Conservation (phyloP, 2,329 filamentous ascomycete species). For the Diaporthe velutina region DNA sequence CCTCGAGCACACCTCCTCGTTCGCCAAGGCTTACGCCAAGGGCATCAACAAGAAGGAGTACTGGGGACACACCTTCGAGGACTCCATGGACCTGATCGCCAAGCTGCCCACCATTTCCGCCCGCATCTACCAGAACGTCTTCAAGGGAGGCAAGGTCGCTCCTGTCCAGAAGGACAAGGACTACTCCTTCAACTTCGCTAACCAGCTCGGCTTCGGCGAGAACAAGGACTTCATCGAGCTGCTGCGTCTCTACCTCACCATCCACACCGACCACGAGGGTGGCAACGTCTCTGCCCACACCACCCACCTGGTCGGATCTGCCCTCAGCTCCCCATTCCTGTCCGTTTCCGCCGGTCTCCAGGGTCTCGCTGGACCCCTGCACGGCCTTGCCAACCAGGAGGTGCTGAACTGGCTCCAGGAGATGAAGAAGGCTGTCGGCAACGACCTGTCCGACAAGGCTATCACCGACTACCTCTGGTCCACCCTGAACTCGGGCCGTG, state of each 20-base stretch:
- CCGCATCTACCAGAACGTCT: slow-evolving; percentile 99
- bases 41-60: slow-evolving; percentile 99
- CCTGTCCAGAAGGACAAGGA: slow-evolving; percentile 98
- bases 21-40: slow-evolving; percentile 98
- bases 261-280: slow-evolving; percentile 99
- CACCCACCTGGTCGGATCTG: slow-evolving; percentile 96
- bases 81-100: slow-evolving; percentile 99
- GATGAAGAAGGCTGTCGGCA: slow-evolving; percentile 96
- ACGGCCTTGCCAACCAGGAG: slow-evolving; percentile 99
- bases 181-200: slow-evolving; percentile 99
- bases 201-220: slow-evolving; percentile 96
- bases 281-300: slow-evolving; percentile 99
- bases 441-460: slow-evolving; percentile 94
- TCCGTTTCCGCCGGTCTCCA: slow-evolving; percentile 97
- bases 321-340: slow-evolving; percentile 97
- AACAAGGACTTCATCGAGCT: slow-evolving; percentile 98
- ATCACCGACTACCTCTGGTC: slow-evolving; percentile 99
- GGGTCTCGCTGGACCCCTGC: slow-evolving; percentile 96
- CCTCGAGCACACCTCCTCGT: slow-evolving; percentile 97
- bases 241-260: slow-evolving; percentile 98
- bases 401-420: slow-evolving; percentile 98
- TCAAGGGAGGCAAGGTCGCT: slow-evolving; percentile 99
- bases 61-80: slow-evolving; percentile 99
- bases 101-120: slow-evolving; percentile 98
- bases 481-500: slow-evolving; percentile 93